Conservation (phyloP, 331 rosid species). For the Ulmus americana region DNA sequence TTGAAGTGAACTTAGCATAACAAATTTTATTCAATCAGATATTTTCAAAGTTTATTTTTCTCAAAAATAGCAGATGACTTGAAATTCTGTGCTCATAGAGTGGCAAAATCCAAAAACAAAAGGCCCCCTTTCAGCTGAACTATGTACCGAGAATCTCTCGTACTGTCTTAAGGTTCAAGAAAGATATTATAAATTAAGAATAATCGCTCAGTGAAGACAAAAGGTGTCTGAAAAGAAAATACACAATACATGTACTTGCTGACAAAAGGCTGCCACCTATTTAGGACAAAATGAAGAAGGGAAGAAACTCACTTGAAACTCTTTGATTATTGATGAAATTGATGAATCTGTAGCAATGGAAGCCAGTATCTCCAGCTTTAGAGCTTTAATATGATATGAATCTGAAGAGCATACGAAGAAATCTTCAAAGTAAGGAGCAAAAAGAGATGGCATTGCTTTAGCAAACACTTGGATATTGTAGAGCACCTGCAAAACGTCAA, state of each 20-base stretch:
- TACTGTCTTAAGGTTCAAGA: too few species aligned
- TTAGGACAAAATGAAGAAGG: not conserved
- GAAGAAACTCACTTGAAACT: conserved; percentile 72
- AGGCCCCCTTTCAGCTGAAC: not conserved
- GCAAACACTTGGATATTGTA: conserved; percentile 95
- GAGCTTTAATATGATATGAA: conserved; percentile 75
- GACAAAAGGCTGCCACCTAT: not conserved
- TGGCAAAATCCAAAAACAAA: not conserved
- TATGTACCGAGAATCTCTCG: not conserved
- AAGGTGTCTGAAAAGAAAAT: not conserved
- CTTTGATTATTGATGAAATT: conserved; percentile 54
- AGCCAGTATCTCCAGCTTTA: conserved; percentile 85
- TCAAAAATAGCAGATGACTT: not conserved
- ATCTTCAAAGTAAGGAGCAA: conserved; percentile 71
- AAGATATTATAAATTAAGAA: not conserved
- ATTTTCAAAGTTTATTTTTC: not conserved
- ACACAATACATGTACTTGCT: not conserved
- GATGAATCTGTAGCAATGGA: conserved; percentile 59
- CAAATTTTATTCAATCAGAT: not conserved
- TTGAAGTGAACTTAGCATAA: not conserved
- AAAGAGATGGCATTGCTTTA: conserved; percentile 81
- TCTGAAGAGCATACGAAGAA: conserved; percentile 72
- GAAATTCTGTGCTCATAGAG: not conserved
- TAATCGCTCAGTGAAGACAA: not conserved
- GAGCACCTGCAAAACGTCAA: conserved; percentile 59